phyloP scores from a whole-genome alignment of 2,329 filamentous ascomycete genomes.

The Reticulascus tulasneorum region DNA sequence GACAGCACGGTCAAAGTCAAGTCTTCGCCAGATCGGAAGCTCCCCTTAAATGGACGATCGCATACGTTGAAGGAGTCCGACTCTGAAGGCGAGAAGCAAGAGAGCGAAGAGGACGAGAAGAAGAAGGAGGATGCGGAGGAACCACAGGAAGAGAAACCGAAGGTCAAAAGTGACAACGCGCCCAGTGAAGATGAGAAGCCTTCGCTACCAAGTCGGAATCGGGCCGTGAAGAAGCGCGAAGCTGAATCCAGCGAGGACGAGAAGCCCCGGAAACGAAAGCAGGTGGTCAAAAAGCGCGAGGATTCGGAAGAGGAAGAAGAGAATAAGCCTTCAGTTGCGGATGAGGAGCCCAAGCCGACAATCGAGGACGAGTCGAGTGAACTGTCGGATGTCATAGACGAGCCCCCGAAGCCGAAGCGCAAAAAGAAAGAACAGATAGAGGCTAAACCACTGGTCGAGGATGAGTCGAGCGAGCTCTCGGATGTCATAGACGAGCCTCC shows the following conservation, averaged over 20 bases:
- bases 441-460: slow-evolving; percentile 1
- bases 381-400: slow-evolving; percentile 3
- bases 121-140: slow-evolving; percentile 11
- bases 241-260: slow-evolving; percentile 13
- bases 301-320: slow-evolving; percentile 35
- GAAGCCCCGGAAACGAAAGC: too few species aligned
- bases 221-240: slow-evolving; percentile 2
- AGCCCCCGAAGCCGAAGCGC: slow-evolving; percentile 50
- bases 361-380: slow-evolving; percentile 4
- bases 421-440: slow-evolving; percentile 39
- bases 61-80: slow-evolving; percentile 7
- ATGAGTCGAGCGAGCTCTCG: slow-evolving; percentile 53
- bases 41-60: slow-evolving; percentile 8
- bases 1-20: slow-evolving; percentile 19
- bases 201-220: neutral
- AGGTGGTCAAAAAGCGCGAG: slow-evolving; percentile 20
- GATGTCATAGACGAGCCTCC: slow-evolving; percentile 71
- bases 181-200: neutral
- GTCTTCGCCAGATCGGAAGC: slow-evolving; percentile 12
- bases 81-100: slow-evolving; percentile 6
- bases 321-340: neutral
- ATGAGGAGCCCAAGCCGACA: neutral
- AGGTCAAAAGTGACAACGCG: too few species aligned
- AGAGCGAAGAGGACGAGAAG: slow-evolving; percentile 17
- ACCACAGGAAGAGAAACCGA: slow-evolving; percentile 2